These are phyloP conservation scores for Rhinocladiella similis DNA, from an alignment of 2,329 filamentous ascomycete genomes.

Conservation along the genomic window DNA sequence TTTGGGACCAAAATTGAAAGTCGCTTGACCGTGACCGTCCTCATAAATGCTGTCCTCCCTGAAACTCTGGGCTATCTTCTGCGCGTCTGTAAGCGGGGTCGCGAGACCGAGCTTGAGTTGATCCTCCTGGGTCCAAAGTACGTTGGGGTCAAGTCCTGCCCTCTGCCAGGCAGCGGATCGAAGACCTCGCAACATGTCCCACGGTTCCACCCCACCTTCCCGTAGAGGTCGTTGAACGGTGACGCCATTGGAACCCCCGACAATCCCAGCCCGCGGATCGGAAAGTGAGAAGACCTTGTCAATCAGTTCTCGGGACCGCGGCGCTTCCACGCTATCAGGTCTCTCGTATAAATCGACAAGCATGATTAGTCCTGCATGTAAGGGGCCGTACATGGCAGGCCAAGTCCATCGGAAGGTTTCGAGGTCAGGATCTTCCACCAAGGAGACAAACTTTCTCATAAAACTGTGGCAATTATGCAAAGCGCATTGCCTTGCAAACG, in stretches of 20 bases:
- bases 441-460: constrained; percentile 50
- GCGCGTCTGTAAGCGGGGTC: constrained; percentile 23
- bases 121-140: constrained; percentile 49
- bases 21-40: neutral
- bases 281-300: constrained; percentile 48
- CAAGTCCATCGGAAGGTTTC: constrained; percentile 52
- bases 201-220: constrained; percentile 50
- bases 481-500: constrained; percentile 47
- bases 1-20: no score
- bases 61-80: constrained; percentile 27
- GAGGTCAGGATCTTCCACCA: constrained; percentile 48
- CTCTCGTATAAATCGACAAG: constrained; percentile 51
- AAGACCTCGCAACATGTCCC: constrained; percentile 49
- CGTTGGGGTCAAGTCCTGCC: constrained; percentile 46
- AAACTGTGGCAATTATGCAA: constrained; percentile 49
- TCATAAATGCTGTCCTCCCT: constrained; percentile 28
- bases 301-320: constrained; percentile 46
- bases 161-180: constrained; percentile 51
- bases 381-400: constrained; percentile 47
- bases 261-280: constrained; percentile 46
- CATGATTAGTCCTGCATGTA: constrained; percentile 50
- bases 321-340: constrained; percentile 46
- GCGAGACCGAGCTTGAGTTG: constrained; percentile 41
- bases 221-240: constrained; percentile 45
- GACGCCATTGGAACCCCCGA: constrained; percentile 47